Evolutionary conservation across 345 rosid species (phyloP).

Genomic region (Heritiera fomes): DNA sequence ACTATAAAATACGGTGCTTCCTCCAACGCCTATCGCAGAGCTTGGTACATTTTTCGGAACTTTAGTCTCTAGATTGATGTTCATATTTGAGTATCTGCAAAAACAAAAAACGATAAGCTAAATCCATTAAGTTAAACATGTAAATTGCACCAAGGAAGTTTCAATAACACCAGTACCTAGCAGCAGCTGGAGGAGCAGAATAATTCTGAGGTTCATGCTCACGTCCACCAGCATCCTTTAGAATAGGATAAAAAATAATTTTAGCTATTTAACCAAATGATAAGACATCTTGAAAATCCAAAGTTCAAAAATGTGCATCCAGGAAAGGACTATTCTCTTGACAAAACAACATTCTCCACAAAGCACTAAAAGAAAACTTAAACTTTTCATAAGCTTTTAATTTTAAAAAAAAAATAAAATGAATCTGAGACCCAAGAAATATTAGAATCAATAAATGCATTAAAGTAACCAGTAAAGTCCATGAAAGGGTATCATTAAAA

Average conservation of each 20-base stretch:
- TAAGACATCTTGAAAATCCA: conserved; percentile 15
- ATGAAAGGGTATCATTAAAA: neutral
- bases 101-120: neutral
- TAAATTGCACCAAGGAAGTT: neutral
- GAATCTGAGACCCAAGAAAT: neutral
- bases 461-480: neutral
- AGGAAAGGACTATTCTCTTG: neutral
- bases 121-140: neutral
- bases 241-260: conserved; percentile 20
- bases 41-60: conserved; percentile 31
- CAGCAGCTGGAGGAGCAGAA: conserved; percentile 41
- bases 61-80: conserved; percentile 37
- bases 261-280: conserved; percentile 12
- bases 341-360: neutral
- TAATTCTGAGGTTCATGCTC: conserved; percentile 45
- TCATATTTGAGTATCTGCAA: conserved; percentile 38
- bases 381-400: neutral
- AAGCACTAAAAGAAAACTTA: neutral
- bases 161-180: conserved; percentile 30
- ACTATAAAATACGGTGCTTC: conserved; percentile 28
- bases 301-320: neutral
- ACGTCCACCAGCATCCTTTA: conserved; percentile 45
- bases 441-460: conserved; percentile 1
- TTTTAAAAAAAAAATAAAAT: neutral
- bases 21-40: conserved; percentile 32